Evolutionary conservation across 306 rosid species (phyloP), one percentile per base, ranked within the genome.

Genomic region (Gleditsia sinensis): DNA sequence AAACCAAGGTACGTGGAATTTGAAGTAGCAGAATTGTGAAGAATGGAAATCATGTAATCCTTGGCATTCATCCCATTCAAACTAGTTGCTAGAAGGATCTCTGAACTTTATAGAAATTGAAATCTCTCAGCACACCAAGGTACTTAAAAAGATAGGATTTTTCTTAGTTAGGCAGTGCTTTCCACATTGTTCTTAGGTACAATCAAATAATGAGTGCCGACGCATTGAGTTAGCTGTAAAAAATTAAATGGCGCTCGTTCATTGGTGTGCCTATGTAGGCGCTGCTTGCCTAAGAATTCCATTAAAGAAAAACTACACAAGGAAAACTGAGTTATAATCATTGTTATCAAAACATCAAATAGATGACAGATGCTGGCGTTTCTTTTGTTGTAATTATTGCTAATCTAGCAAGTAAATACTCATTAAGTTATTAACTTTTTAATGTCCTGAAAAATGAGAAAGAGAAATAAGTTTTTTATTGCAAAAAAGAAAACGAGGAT

Each of bases 1-100:
- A 71, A 72, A 27, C 59, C 66, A 78, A 73, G 75, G 89, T 84
- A 76, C 67, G 82, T 78, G 84, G 72, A 77, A 80, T 80, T 82
- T 83, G 69, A 82, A 79, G 56, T 43, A 77, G 83, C 19, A 63
- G 58, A 80, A 67, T 59, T 75, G 45, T 77, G 81, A 72, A 80
- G 81, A 60, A 28, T 67, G 77, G n/a, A 67, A 53, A 51, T 74
- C 63, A 53, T 75, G 83, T 69, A 56, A 40, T 72, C 79, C 56
- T 13, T 58, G 71, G 39, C 74, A 53, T 78, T 59, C 55, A 51
- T 73, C 43, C 57, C 54, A 59, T 78, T 10, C 43, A 55, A 68
- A 48, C 56, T 48, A 56, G 75, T 70, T 51, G 62, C 70, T 50
- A 36, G 60, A 73, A 49, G 3, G 4, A 16, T 13, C 66, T 45